Percentiles rank a stretch among this genome's conserved stretches.
These are phyloP conservation scores for Leccinum sublutescens DNA, from an alignment of 768 basidiomycete genomes.

Conservation along the genomic window DNA sequence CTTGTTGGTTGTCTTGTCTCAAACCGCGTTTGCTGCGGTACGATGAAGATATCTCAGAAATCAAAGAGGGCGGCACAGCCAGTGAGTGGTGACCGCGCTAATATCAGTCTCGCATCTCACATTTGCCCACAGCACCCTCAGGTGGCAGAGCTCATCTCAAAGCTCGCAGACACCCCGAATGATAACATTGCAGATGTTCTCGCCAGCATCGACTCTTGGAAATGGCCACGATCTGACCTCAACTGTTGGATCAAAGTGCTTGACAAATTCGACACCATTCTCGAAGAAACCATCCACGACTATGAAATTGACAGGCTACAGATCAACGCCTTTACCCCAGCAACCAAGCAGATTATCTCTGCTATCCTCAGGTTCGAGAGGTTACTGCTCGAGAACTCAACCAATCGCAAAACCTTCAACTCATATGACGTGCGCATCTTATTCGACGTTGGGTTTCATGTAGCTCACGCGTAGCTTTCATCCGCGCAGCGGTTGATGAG, in stretches of 20 bases:
- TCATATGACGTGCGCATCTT: conserved; percentile 88
- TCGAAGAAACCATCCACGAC: conserved; percentile 78
- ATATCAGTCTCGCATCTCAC: conserved; percentile 8
- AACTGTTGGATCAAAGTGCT: conserved; percentile 96
- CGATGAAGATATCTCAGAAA: conserved; percentile 87
- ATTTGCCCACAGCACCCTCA: conserved; percentile 59
- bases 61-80: conserved; percentile 79
- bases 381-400: conserved; percentile 93
- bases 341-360: conserved; percentile 70
- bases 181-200: conserved; percentile 72
- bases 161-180: conserved; percentile 61
- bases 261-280: conserved; percentile 90
- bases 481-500: conserved; percentile 77
- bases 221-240: conserved; percentile 94
- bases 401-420: conserved; percentile 92
- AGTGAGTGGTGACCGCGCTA: conserved; percentile 44
- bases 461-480: conserved; percentile 7
- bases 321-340: conserved; percentile 69
- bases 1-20: conserved; percentile 12
- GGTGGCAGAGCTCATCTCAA: conserved; percentile 77
- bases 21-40: conserved; percentile 50
- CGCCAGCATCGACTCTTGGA: conserved; percentile 75
- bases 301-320: conserved; percentile 89
- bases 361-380: conserved; percentile 88
- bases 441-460: background rate